Evolutionary conservation across 106 monocot species (phyloP).

Genomic region (Acorus calamus): DNA sequence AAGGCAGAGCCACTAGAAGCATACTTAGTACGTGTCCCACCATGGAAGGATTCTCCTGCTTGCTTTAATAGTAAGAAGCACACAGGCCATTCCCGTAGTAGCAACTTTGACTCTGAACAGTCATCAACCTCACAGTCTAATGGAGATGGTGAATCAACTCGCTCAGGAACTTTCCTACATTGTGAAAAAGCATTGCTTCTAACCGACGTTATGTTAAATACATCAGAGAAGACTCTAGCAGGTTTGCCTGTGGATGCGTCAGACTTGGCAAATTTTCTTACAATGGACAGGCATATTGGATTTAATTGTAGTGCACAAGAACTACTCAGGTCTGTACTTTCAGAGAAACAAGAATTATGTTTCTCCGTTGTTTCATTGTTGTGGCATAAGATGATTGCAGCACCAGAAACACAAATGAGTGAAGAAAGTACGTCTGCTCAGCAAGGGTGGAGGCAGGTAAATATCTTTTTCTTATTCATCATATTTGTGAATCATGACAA

Average conservation of each 20-base stretch:
- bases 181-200: constrained; percentile 18
- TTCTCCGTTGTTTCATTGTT: constrained; percentile 96
- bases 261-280: constrained; percentile 92
- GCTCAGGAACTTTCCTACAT: constrained; percentile 18
- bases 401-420: constrained; percentile 81
- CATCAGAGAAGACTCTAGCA: constrained; percentile 46
- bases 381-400: constrained; percentile 86
- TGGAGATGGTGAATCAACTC: constrained; percentile 9
- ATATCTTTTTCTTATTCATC: not conserved
- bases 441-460: constrained; percentile 96
- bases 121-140: constrained; percentile 15
- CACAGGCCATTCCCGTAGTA: constrained; percentile 9
- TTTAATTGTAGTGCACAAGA: constrained; percentile 51
- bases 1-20: constrained; percentile 82
- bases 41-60: constrained; percentile 22
- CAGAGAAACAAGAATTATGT: constrained; percentile 80
- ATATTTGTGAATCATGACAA: too few relatives aligned
- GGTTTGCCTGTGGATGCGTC: constrained; percentile 67
- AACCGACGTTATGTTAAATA: constrained; percentile 25
- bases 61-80: constrained; percentile 14
- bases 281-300: constrained; percentile 58
- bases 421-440: constrained; percentile 90
- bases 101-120: constrained; percentile 9
- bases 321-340: constrained; percentile 61
- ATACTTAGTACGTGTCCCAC: constrained; percentile 31